A percentile compares a stretch with the other conserved stretches of the same genome.
These are phyloP conservation scores for Lumnitzera littorea DNA, from an alignment of 345 rosid genomes.

Conservation along the genomic window DNA sequence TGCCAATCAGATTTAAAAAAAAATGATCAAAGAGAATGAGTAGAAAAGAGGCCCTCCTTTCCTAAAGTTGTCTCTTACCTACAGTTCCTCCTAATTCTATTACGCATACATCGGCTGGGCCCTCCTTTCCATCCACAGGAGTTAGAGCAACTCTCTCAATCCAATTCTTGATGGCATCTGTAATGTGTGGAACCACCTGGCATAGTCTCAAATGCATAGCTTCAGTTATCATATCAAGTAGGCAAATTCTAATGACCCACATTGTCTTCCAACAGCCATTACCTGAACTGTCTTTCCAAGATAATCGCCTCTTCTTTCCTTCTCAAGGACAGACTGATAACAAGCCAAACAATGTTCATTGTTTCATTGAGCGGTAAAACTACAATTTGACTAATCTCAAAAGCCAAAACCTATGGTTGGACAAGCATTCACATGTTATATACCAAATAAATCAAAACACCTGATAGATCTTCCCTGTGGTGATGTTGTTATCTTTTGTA, in stretches of 20 bases:
- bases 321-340: constrained; percentile 75
- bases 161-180: constrained; percentile 92
- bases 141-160: constrained; percentile 59
- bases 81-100: constrained; percentile 98
- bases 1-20: background rate
- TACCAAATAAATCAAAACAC: constrained; percentile 25
- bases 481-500: constrained; percentile 84
- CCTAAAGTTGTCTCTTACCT: constrained; percentile 42
- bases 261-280: background rate
- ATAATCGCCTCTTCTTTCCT: constrained; percentile 85
- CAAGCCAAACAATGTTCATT: background rate
- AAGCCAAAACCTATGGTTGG: constrained; percentile 2
- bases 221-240: background rate
- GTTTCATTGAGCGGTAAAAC: background rate
- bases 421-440: background rate
- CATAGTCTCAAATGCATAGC: constrained; percentile 11
- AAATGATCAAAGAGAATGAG: background rate
- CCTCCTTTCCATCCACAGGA: constrained; percentile 92
- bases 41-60: background rate
- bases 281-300: constrained; percentile 97
- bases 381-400: constrained; percentile 1
- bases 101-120: constrained; percentile 88
- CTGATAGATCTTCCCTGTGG: constrained; percentile 98
- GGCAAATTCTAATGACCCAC: background rate
- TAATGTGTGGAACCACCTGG: constrained; percentile 95